Conservation (phyloP, 2,329 filamentous ascomycete genomes). For the Pseudocercospora pini-densiflorae region DNA sequence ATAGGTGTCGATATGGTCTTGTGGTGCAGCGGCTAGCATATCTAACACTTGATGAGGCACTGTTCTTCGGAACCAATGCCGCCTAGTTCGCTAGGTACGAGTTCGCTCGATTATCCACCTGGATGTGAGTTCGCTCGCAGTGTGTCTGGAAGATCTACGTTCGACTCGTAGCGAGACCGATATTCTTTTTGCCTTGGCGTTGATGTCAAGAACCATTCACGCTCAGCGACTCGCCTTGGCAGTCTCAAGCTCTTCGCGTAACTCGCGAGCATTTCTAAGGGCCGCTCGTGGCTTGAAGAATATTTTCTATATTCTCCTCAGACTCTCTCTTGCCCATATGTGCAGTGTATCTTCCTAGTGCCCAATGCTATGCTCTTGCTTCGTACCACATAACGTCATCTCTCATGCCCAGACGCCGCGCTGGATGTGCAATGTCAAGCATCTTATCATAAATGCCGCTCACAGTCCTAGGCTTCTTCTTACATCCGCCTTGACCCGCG, state of each 20-base stretch:
- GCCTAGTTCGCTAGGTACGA: neutral
- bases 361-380: neutral
- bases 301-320: neutral
- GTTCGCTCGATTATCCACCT: neutral
- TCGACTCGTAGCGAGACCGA: neutral
- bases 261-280: neutral
- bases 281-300: neutral
- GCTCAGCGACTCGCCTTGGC: too few species aligned
- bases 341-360: neutral
- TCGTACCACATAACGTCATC: neutral
- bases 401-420: neutral
- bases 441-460: slow-evolving; percentile 24
- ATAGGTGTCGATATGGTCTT: too few species aligned
- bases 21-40: too few species aligned
- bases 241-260: neutral
- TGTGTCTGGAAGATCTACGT: neutral
- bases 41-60: too few species aligned
- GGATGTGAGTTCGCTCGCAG: neutral
- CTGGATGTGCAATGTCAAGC: neutral
- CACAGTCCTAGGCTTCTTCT: slow-evolving; percentile 76
- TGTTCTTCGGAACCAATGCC: neutral
- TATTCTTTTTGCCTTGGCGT: neutral
- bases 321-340: neutral
- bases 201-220: neutral
- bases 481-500: slow-evolving; percentile 81